A percentile compares a stretch with the other conserved stretches of the same genome.
These are phyloP conservation scores for Teunomyces tritomae DNA, from an alignment of 805 yeast genomes.

Conservation along the genomic window DNA sequence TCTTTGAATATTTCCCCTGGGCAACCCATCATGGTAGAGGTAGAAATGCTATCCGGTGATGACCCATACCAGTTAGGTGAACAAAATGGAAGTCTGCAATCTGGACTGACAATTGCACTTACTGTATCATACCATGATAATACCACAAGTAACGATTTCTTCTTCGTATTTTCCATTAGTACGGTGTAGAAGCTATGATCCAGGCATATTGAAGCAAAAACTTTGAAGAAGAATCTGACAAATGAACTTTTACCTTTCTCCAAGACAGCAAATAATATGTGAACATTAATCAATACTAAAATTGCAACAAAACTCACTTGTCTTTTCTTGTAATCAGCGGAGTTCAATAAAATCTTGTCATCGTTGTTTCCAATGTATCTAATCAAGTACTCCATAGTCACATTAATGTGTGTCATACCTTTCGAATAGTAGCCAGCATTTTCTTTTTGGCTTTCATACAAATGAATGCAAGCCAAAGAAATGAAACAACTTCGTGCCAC, in stretches of 20 bases:
- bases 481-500: slow-evolving; percentile 58
- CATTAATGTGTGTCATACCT: slow-evolving; percentile 54
- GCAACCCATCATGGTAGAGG: slow-evolving; percentile 57
- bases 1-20: slow-evolving; percentile 56
- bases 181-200: slow-evolving; percentile 40
- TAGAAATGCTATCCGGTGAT: slow-evolving; percentile 40
- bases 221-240: slow-evolving; percentile 46
- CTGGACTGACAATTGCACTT: slow-evolving; percentile 54
- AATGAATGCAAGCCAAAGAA: slow-evolving; percentile 54
- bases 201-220: slow-evolving; percentile 49
- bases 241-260: slow-evolving; percentile 56
- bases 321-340: slow-evolving; percentile 12
- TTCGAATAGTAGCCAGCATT: slow-evolving; percentile 49
- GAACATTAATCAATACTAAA: slow-evolving; percentile 51
- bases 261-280: slow-evolving; percentile 49
- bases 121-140: slow-evolving; percentile 61
- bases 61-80: slow-evolving; percentile 53
- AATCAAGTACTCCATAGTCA: slow-evolving; percentile 54
- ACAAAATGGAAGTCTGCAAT: slow-evolving; percentile 54
- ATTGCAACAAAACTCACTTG: slow-evolving; percentile 38
- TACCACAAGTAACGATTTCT: slow-evolving; percentile 49
- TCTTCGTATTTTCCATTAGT: slow-evolving; percentile 46
- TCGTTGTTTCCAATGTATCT: slow-evolving; percentile 30
- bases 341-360: neutral
- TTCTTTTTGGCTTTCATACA: slow-evolving; percentile 51